Evolutionary conservation across 495 filamentous ascomycete genomes (phyloP), one percentile per base, ranked within the genome.

Genomic region (Talaromyces liani): DNA sequence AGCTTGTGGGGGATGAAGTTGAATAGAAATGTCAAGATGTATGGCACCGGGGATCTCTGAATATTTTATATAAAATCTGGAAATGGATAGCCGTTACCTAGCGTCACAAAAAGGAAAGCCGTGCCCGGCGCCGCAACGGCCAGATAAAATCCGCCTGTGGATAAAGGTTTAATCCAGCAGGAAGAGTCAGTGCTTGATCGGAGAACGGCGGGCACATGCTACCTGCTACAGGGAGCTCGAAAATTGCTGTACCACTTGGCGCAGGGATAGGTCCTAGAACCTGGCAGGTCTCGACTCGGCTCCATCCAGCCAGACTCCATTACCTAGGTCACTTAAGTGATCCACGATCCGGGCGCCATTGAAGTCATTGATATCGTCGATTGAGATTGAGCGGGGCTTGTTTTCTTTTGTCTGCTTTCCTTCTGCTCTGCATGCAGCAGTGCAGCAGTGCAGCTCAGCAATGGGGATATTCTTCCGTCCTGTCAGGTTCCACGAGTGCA

Each of bases 91-190:
- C 45, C n/a, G 45, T 49, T 53, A 12, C 22, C 18, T 20, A 53
- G 49, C 49, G 9, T 20, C 18, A 14, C 12, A 31, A 7, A 7
- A 31, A 31, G 7, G 6, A 7, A 31, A 31, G 29, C 51, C 51
- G 25, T 55, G 20, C 25, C 29, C 55, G 55, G 55, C 55, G 55
- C 56, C 56, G 56, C 31, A 22, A 58, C 56, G 55, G 55, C 16
- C 22, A 20, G 27, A 25, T 58, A 16, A 36, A 58, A 58, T 58
- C 56, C 56, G 56, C 56, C 14, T 31, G 6, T 33, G 56, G 56
- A 58, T 58, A 31, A 33, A 56, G 24, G 24, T 56, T 56, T 56
- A 56, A 56, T 29, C 29, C 53, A 29, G 27, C 49, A 12, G 49
- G 18, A 54, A 25, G 24, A 22, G 27, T 27, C 27, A 27, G 27